Conservation (phyloP, 2,329 filamentous ascomycete species). For the Trichophyton simii region DNA sequence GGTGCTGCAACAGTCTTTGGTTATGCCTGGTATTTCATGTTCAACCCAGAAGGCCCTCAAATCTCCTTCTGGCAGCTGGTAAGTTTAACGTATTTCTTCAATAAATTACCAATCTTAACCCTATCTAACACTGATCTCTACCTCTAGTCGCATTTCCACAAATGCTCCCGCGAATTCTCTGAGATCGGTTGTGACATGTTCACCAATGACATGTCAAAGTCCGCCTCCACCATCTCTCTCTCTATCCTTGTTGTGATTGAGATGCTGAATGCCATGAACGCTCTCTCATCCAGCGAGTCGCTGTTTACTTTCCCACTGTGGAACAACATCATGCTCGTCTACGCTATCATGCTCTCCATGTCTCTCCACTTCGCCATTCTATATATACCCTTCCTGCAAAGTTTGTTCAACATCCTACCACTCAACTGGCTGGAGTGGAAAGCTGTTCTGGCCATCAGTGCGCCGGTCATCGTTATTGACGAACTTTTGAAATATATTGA, state of each 20-base stretch:
- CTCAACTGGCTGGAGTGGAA: constrained; percentile 81
- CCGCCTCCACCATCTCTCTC: constrained; percentile 84
- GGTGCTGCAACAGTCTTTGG: constrained; percentile 89
- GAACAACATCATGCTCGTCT: constrained; percentile 97
- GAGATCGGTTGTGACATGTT: constrained; percentile 92
- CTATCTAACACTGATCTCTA: not conserved
- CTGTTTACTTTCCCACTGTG: constrained; percentile 88
- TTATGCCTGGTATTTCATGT: constrained; percentile 99
- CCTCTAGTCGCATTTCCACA: constrained; percentile 67
- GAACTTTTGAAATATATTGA: constrained; percentile 72
- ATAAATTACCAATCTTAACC: constrained; percentile 6
- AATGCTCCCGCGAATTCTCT: constrained; percentile 72
- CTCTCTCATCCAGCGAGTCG: constrained; percentile 86
- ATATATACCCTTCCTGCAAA: constrained; percentile 80
- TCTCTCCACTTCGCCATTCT: constrained; percentile 84
- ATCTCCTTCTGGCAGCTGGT: constrained; percentile 79
- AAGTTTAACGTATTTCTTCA: constrained; percentile 19
- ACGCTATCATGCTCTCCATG: constrained; percentile 89
- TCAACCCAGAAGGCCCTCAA: constrained; percentile 76
- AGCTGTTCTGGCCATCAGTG: constrained; percentile 76
- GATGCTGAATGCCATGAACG: constrained; percentile 99
- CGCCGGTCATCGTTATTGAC: constrained; percentile 82
- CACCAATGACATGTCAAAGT: constrained; percentile 67
- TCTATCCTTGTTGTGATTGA: constrained; percentile 91
- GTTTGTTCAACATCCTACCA: constrained; percentile 80